Evolutionary conservation across 768 basidiomycete genomes (phyloP).

Genomic region (Termitomyces sp.): DNA sequence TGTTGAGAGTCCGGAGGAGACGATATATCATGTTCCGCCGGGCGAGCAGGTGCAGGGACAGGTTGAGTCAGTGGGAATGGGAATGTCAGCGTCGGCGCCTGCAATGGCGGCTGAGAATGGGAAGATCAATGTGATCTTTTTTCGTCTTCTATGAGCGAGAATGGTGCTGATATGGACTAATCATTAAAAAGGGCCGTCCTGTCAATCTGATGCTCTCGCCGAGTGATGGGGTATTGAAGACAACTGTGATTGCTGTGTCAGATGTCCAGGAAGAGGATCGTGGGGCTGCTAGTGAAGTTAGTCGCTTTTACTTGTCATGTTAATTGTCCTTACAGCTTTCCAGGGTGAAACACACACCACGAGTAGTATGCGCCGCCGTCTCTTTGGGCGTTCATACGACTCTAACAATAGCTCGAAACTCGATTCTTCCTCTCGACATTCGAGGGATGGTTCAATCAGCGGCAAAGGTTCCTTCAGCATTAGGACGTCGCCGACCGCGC

Average conservation of each 20-base stretch:
- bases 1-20: slow-evolving; percentile 4
- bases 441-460: slow-evolving; percentile 20
- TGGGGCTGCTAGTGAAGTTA: slow-evolving; percentile 66
- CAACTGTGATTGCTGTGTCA: slow-evolving; percentile 34
- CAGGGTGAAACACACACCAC: slow-evolving; percentile 51
- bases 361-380: slow-evolving; percentile 42
- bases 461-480: slow-evolving; percentile 8
- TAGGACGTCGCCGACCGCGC: slow-evolving; percentile 25
- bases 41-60: slow-evolving; percentile 34
- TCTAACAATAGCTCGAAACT: slow-evolving; percentile 27
- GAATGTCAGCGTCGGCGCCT: slow-evolving; percentile 16
- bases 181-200: slow-evolving; percentile 44
- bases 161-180: not conserved
- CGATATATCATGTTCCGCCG: not conserved
- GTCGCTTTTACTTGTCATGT: slow-evolving; percentile 20
- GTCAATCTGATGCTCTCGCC: slow-evolving; percentile 54
- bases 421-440: slow-evolving; percentile 22
- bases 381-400: slow-evolving; percentile 65
- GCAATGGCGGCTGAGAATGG: slow-evolving; percentile 16
- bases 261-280: slow-evolving; percentile 40
- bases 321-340: slow-evolving; percentile 20
- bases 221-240: slow-evolving; percentile 56
- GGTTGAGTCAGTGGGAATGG: slow-evolving; percentile 6
- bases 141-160: not conserved
- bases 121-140: slow-evolving; percentile 18